Conservation (phyloP, 139 green algal species). For the Spirogloea muscicola region DNA sequence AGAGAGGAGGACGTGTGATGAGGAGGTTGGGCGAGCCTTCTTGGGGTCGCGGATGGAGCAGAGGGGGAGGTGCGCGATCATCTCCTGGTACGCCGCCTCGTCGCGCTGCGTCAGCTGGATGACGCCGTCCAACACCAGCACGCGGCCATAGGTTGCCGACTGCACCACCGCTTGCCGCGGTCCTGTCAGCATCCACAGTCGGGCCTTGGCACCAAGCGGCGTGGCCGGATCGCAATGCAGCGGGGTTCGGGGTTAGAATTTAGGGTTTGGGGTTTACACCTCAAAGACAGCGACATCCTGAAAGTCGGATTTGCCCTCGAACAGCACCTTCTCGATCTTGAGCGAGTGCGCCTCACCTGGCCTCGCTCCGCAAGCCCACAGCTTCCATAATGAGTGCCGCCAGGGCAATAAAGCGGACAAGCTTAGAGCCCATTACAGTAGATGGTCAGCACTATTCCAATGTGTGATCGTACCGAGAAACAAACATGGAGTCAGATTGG, state of each 20-base stretch:
- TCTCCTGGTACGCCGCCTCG: constrained; percentile 97
- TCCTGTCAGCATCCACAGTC: background rate
- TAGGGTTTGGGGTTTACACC: constrained; percentile 1
- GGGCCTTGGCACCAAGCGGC: too few relatives aligned
- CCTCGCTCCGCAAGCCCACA: constrained; percentile 82
- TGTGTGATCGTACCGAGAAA: too few relatives aligned
- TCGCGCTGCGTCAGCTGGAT: constrained; percentile 95
- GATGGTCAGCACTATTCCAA: too few relatives aligned
- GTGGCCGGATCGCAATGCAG: too few relatives aligned
- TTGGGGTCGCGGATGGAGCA: constrained; percentile 70
- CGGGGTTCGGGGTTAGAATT: too few relatives aligned
- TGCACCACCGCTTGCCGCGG: background rate
- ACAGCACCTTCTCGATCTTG: constrained; percentile 85
- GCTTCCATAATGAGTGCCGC: constrained; percentile 14
- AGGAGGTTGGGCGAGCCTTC: constrained; percentile 21
- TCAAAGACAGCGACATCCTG: constrained; percentile 70
- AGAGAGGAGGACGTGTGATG: background rate
- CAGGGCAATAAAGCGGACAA: background rate
- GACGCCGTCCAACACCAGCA: constrained; percentile 93
- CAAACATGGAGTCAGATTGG: too few relatives aligned
- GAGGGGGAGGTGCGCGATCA: constrained; percentile 93
- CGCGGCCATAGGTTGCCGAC: constrained; percentile 72
- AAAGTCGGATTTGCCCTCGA: constrained; percentile 78
- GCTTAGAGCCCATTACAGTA: too few relatives aligned
- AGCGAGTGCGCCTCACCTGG: constrained; percentile 88